A percentile compares a stretch with the other conserved stretches of the same genome.
phyloP scores from a whole-genome alignment of 441 rosid genomes.

The Macaranga tanarius region DNA sequence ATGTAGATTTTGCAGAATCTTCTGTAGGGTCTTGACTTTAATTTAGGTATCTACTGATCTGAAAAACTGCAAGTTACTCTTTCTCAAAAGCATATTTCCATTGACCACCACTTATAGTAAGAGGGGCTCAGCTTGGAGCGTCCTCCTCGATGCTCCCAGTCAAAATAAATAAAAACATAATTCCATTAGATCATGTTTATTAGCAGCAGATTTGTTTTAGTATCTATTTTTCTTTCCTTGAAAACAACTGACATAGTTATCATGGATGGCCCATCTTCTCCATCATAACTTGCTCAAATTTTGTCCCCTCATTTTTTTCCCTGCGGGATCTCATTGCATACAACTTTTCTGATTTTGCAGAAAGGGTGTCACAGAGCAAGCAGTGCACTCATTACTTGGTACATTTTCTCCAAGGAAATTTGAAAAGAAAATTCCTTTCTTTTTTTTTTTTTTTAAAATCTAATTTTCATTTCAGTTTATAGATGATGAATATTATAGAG shows the following conservation, averaged over 20 bases:
- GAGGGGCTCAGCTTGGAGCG: too few species aligned
- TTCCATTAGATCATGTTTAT: neutral
- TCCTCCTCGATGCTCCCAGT: too few species aligned
- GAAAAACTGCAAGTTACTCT: neutral
- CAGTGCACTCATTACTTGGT: neutral
- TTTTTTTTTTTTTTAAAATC: neutral
- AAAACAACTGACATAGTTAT: neutral
- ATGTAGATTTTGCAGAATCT: slow-evolving; percentile 42
- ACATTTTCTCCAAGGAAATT: neutral
- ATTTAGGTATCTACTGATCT: slow-evolving; percentile 28
- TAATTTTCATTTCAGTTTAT: neutral
- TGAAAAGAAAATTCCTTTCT: neutral
- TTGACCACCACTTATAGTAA: too few species aligned
- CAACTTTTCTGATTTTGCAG: slow-evolving; percentile 23
- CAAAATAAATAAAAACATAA: too few species aligned
- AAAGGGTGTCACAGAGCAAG: slow-evolving; percentile 11
- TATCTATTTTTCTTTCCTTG: neutral
- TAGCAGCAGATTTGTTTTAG: neutral
- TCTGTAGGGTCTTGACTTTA: slow-evolving; percentile 31
- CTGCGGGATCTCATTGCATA: neutral
- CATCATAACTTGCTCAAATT: too few species aligned
- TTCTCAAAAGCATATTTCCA: neutral
- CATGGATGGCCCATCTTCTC: neutral
- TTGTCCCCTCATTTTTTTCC: too few species aligned
- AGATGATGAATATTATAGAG: slow-evolving; percentile 25